Evolutionary conservation across 2,329 filamentous ascomycete species (phyloP), one percentile per base, ranked within the genome.

Genomic region (Thelonectria rubi): DNA sequence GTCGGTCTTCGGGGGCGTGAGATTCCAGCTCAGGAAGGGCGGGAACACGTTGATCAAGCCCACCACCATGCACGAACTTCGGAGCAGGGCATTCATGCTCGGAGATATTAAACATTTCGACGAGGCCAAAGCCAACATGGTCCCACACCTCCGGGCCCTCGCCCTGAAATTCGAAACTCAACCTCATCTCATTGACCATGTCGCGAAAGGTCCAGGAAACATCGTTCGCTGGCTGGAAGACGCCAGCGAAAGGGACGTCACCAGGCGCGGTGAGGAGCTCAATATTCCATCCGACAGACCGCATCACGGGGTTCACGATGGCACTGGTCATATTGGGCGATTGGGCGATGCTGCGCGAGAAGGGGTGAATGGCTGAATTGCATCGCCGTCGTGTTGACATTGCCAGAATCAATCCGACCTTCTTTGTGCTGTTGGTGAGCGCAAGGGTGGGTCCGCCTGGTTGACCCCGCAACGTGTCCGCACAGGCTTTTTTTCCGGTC

Each of bases 221-320:
- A 26, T 37, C 17, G 7, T 42, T 14, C 7, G 21, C 32, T 10
- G 50, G 43, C 17, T 54, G n/a, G 42, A 59, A 59, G 2, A 32
- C 24, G 43, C 26, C 26, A 18, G 11, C 30, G 20, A 53, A 54
- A 7, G 30, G 32, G 42, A 53, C 9, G 32, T 42, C 42, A 39
- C 24, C n/a, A 12, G 34, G 37, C 11, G 45, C 14, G 17, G 34
- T 20, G 42, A 40, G 37, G 40, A 53, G 11, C 15, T 49, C 48
- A 21, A 58, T 46, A 30, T 58, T 58, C 48, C 55, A 58, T 17
- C 55, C 55, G 21, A 37, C 30, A 11, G 48, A 15, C 6, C 55
- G 32, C 20, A 39, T 51, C 15, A 15, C 47, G 24, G 40, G 20
- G 12, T 20, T 47, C n/a, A 17, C 37, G n/a, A 14, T 14, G 8